phyloP scores from a whole-genome alignment of 108 stramenopile genomes.

The Nitzschia sp. region DNA sequence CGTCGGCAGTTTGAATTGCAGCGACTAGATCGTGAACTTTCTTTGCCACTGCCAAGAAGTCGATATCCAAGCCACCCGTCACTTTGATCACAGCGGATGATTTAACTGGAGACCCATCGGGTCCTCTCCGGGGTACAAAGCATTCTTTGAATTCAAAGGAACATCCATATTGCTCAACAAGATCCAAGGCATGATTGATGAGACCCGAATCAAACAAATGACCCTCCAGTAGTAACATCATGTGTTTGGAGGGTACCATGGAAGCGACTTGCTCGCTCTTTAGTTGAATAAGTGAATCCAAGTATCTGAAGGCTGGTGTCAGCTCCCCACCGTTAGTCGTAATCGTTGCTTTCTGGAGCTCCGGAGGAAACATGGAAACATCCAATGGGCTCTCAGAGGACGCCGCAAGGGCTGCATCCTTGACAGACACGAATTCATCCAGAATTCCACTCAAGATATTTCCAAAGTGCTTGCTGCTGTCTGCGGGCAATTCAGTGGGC shows the following conservation, averaged over 20 bases:
- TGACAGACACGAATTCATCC: conserved; percentile 12
- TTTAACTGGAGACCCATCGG: conserved; percentile 19
- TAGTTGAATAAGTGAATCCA: conserved; percentile 22
- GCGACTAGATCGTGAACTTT: conserved; percentile 51
- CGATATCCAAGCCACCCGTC: conserved; percentile 34
- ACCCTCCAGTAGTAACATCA: conserved; percentile 27
- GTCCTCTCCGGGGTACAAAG: conserved; percentile 28
- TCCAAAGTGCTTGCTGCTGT: conserved; percentile 85
- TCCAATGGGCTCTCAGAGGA: background rate
- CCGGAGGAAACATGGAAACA: background rate
- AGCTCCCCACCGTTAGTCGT: conserved; percentile 22
- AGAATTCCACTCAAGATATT: conserved; percentile 43
- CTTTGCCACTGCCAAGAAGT: conserved; percentile 34
- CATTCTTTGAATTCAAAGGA: conserved; percentile 66
- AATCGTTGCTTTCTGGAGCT: conserved; percentile 23
- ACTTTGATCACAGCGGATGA: conserved; percentile 47
- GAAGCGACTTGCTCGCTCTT: conserved; percentile 6
- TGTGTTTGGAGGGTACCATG: conserved; percentile 1
- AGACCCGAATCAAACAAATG: conserved; percentile 82
- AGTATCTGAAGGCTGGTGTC: conserved; percentile 15
- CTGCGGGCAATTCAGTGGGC: conserved; percentile 77
- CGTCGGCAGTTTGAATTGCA: conserved; percentile 55
- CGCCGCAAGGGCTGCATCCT: background rate
- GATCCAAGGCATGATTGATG: conserved; percentile 83
- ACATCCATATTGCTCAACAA: conserved; percentile 62